A percentile compares a stretch with the other conserved stretches of the same genome.
Evolutionary conservation across 257 asterid species (phyloP).

Genomic region (Solanum virginianum): DNA sequence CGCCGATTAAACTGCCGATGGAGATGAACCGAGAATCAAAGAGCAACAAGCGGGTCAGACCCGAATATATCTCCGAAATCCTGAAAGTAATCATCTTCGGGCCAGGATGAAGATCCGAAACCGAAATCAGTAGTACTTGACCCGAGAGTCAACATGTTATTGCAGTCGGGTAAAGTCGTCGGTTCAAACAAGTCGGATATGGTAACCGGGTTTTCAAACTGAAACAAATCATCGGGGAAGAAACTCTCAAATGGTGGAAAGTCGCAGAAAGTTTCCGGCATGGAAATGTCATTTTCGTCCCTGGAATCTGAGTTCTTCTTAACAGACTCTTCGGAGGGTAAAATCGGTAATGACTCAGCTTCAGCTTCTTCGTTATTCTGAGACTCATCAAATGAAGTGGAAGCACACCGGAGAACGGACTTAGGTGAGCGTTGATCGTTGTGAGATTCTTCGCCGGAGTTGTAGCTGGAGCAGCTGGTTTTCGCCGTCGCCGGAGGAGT

Average conservation of each 20-base stretch:
- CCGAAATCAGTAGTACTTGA: constrained; percentile 23
- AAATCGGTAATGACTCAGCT: constrained; percentile 22
- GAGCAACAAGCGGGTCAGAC: constrained; percentile 72
- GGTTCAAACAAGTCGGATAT: constrained; percentile 42
- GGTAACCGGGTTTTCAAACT: constrained; percentile 32
- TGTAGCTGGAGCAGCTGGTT: constrained; percentile 36
- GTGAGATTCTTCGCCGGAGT: constrained; percentile 65
- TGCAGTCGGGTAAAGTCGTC: constrained; percentile 18
- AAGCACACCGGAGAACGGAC: constrained; percentile 49
- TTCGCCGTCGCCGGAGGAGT: constrained; percentile 15
- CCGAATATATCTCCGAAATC: constrained; percentile 80
- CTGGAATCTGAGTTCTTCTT: neutral
- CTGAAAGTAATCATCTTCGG: constrained; percentile 45
- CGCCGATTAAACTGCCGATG: neutral
- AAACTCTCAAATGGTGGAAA: constrained; percentile 16
- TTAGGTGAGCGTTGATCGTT: constrained; percentile 52
- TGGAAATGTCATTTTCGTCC: constrained; percentile 1
- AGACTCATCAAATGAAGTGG: constrained; percentile 28
- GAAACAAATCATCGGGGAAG: constrained; percentile 35
- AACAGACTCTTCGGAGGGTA: neutral
- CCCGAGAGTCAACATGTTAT: constrained; percentile 22
- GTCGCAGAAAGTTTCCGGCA: constrained; percentile 19
- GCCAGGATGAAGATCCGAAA: constrained; percentile 27
- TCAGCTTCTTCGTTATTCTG: constrained; percentile 31
- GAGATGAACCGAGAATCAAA: constrained; percentile 14